phyloP scores from a whole-genome alignment of 2,329 filamentous ascomycete species.

The Metarhizium anisopliae region DNA sequence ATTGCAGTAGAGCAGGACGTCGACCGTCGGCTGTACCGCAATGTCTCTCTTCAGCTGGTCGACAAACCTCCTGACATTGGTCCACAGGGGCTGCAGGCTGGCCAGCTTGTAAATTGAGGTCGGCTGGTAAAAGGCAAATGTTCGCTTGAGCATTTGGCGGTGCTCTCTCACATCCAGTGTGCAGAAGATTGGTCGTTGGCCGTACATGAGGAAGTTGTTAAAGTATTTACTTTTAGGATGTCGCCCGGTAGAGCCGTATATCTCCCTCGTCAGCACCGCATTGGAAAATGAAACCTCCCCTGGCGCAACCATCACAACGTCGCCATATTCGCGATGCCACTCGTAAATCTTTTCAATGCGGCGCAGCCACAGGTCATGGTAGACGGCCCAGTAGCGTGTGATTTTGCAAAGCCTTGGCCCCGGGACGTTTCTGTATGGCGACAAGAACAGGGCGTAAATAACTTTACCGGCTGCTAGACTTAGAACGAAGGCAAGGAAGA shows the following conservation, averaged over 20 bases:
- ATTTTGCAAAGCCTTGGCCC: slow-evolving; percentile 5
- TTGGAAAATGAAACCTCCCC: slow-evolving; percentile 5
- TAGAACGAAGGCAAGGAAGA: background rate
- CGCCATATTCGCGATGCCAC: slow-evolving; percentile 4
- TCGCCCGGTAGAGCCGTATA: slow-evolving; percentile 5
- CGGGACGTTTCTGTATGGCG: slow-evolving; percentile 1
- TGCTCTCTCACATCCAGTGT: slow-evolving; percentile 2
- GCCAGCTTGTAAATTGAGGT: slow-evolving; percentile 1
- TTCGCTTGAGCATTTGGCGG: slow-evolving; percentile 3
- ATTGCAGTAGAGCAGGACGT: slow-evolving; percentile 2
- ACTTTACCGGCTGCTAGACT: background rate
- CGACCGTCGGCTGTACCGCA: background rate
- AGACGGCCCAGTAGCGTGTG: slow-evolving; percentile 3
- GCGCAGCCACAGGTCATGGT: slow-evolving; percentile 3
- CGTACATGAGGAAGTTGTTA: slow-evolving; percentile 3
- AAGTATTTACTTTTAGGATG: slow-evolving; percentile 6
- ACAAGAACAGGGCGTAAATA: slow-evolving; percentile 3
- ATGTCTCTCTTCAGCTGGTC: background rate
- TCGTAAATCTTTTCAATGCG: slow-evolving; percentile 2
- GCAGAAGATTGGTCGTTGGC: slow-evolving; percentile 4
- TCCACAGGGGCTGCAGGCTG: background rate
- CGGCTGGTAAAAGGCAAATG: slow-evolving; percentile 4
- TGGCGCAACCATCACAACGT: slow-evolving; percentile 4
- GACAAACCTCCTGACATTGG: background rate
- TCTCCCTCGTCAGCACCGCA: slow-evolving; percentile 1